A percentile compares a stretch with the other conserved stretches of the same genome.
Evolutionary conservation across 164 flowering plant genomes (phyloP).

Genomic region (Berberis vulgaris): DNA sequence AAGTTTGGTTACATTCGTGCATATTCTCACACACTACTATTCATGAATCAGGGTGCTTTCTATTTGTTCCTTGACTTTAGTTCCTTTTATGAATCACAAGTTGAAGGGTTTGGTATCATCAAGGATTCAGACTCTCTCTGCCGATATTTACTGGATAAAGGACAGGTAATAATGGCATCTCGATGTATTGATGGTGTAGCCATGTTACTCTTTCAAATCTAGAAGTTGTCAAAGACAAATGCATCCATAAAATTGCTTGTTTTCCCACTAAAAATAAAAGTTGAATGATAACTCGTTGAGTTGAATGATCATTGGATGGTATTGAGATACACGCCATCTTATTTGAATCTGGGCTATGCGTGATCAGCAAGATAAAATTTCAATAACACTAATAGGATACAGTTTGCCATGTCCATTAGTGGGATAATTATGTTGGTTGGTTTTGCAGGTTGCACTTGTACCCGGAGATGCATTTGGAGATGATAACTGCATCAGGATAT

Average conservation of each 20-base stretch:
- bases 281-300: too few relatives aligned
- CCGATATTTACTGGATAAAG: conserved; percentile 71
- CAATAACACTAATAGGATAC: too few relatives aligned
- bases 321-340: too few relatives aligned
- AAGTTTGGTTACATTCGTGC: too few relatives aligned
- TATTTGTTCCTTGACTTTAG: conserved; percentile 85
- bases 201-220: too few relatives aligned
- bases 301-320: too few relatives aligned
- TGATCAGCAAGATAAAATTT: too few relatives aligned
- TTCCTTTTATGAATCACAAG: conserved; percentile 72
- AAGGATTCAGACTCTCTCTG: conserved; percentile 77
- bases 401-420: not conserved
- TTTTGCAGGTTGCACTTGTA: conserved; percentile 80
- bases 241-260: too few relatives aligned
- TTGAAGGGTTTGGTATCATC: conserved; percentile 72
- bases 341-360: too few relatives aligned
- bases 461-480: conserved; percentile 99
- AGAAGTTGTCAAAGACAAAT: too few relatives aligned
- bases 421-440: not conserved
- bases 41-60: conserved; percentile 80
- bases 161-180: conserved; percentile 41
- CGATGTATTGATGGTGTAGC: too few relatives aligned
- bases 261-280: too few relatives aligned
- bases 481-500: conserved; percentile 81
- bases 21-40: not conserved